These are phyloP conservation scores for Ormosia semicastrata DNA, from an alignment of 306 rosid species.

Conservation along the genomic window DNA sequence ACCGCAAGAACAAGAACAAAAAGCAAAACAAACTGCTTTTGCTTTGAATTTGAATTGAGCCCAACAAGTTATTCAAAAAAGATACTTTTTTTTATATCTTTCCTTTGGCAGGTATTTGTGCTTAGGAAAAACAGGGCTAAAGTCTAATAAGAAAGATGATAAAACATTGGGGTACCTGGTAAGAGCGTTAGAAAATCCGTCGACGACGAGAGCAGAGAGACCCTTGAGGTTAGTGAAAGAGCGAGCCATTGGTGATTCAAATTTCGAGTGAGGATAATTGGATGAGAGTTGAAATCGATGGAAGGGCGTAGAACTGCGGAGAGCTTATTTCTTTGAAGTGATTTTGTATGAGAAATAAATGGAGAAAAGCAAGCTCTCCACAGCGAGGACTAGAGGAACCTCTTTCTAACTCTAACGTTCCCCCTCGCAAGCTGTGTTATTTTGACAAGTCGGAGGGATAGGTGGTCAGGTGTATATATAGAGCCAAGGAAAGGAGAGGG, in stretches of 20 bases:
- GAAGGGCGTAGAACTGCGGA: slow-evolving; percentile 18
- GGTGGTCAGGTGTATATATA: slow-evolving; percentile 5
- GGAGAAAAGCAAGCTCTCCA: slow-evolving; percentile 14
- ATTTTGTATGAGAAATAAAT: background rate
- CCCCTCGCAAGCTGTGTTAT: background rate
- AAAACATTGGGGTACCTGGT: slow-evolving; percentile 41
- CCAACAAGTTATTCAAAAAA: background rate
- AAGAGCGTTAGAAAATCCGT: slow-evolving; percentile 37
- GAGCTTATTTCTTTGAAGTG: background rate
- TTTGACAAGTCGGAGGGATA: background rate
- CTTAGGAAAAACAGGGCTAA: background rate
- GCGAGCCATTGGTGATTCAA: slow-evolving; percentile 64
- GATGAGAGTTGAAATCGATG: background rate
- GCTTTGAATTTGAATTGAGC: background rate
- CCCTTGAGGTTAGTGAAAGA: slow-evolving; percentile 65
- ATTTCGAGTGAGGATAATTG: background rate
- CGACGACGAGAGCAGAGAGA: slow-evolving; percentile 50
- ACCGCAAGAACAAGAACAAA: background rate
- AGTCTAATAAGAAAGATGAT: background rate
- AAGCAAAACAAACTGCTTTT: background rate
- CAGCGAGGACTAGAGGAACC: background rate
- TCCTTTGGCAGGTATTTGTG: background rate
- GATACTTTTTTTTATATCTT: background rate
- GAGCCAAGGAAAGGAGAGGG: background rate
- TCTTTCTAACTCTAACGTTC: background rate